These are phyloP conservation scores for Camelina neglecta DNA, from an alignment of 345 rosid genomes.

Conservation along the genomic window DNA sequence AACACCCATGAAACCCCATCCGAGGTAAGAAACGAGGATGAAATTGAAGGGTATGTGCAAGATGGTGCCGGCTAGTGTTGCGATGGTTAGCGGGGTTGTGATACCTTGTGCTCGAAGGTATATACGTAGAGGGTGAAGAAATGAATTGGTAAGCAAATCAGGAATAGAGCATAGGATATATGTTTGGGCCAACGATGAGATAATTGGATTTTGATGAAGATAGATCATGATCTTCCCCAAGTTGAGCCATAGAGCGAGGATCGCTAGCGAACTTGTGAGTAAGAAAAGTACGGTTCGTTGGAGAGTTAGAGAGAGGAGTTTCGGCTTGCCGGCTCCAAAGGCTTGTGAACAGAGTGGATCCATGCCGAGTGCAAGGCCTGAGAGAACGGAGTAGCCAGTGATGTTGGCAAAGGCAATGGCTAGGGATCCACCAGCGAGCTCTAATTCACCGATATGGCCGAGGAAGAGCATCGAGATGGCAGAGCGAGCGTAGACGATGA, in stretches of 20 bases:
- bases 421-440: slow-evolving; percentile 90
- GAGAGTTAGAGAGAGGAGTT: slow-evolving; percentile 79
- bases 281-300: slow-evolving; percentile 83
- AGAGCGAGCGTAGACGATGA: slow-evolving; percentile 87
- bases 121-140: slow-evolving; percentile 92
- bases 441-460: slow-evolving; percentile 79
- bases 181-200: slow-evolving; percentile 67
- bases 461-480: slow-evolving; percentile 92
- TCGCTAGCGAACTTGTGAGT: slow-evolving; percentile 61
- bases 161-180: slow-evolving; percentile 78
- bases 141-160: slow-evolving; percentile 77
- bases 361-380: slow-evolving; percentile 92
- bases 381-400: slow-evolving; percentile 90
- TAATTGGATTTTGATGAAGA: slow-evolving; percentile 73
- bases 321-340: slow-evolving; percentile 84
- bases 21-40: slow-evolving; percentile 59
- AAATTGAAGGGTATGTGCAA: slow-evolving; percentile 72
- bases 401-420: slow-evolving; percentile 96
- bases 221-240: slow-evolving; percentile 62
- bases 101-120: slow-evolving; percentile 98
- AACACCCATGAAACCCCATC: slow-evolving; percentile 73
- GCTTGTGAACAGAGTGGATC: slow-evolving; percentile 97
- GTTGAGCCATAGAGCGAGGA: slow-evolving; percentile 73
- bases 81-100: slow-evolving; percentile 74
- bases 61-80: slow-evolving; percentile 69